Percentiles rank a stretch among this genome's conserved stretches.
Conservation (phyloP, 2,329 filamentous ascomycete species). For the Aureobasidium namibiae region DNA sequence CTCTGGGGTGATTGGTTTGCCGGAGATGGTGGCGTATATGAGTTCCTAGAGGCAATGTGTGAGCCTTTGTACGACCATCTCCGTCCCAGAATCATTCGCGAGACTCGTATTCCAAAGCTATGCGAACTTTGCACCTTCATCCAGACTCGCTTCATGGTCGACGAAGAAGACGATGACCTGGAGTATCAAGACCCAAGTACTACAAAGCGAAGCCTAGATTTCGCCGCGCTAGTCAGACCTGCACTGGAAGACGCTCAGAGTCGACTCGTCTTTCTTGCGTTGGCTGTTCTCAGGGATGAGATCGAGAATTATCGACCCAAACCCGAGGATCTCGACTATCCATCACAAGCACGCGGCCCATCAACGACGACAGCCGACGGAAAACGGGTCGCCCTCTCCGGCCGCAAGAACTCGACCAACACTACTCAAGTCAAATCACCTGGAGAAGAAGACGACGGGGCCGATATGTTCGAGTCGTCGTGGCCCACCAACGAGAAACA, state of each 20-base stretch:
- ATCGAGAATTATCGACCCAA: constrained; percentile 60
- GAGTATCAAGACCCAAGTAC: constrained; percentile 41
- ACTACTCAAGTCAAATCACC: constrained; percentile 41
- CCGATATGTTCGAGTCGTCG: constrained; percentile 35
- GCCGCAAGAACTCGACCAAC: constrained; percentile 33
- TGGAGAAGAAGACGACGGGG: constrained; percentile 44
- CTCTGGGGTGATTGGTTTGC: constrained; percentile 61
- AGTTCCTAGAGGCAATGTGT: constrained; percentile 59
- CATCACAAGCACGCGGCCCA: constrained; percentile 30
- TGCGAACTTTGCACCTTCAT: constrained; percentile 60
- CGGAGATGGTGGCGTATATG: constrained; percentile 53
- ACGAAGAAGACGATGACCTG: constrained; percentile 39
- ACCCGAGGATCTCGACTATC: constrained; percentile 58
- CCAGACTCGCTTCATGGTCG: constrained; percentile 56
- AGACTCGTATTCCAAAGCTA: constrained; percentile 57
- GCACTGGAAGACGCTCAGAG: constrained; percentile 61
- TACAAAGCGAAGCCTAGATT: constrained; percentile 44
- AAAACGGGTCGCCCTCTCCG: constrained; percentile 41
- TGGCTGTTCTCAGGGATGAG: constrained; percentile 55
- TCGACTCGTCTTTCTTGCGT: constrained; percentile 56
- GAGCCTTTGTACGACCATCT: constrained; percentile 61
- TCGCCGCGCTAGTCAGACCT: constrained; percentile 53
- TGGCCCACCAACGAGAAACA: constrained; percentile 39
- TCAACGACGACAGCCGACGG: constrained; percentile 20
- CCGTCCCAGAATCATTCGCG: constrained; percentile 56